Evolutionary conservation across 129 eudicot genomes (phyloP).

Genomic region (Chrysanthemum makinoi): DNA sequence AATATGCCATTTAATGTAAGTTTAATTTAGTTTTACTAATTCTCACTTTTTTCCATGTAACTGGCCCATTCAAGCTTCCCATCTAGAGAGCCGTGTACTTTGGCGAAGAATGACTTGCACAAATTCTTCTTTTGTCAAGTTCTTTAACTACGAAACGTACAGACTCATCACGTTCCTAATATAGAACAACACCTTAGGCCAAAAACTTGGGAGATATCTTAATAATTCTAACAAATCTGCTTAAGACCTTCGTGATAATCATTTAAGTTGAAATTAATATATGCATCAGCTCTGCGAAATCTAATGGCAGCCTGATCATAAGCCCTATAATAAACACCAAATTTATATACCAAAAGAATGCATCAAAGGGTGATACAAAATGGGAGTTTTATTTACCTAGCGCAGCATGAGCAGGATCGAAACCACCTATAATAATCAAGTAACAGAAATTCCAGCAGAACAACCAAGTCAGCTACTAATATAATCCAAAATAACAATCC

Average conservation of each 20-base stretch:
- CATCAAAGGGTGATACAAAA: not conserved
- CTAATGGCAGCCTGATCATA: too few species aligned
- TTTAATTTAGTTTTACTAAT: not conserved
- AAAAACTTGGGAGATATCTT: too few species aligned
- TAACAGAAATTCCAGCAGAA: not conserved
- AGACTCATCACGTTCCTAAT: slow-evolving; percentile 32
- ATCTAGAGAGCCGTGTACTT: slow-evolving; percentile 63
- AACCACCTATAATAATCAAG: not conserved
- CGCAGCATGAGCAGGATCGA: slow-evolving; percentile 13
- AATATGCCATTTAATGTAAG: not conserved
- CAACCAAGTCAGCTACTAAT: slow-evolving; percentile 5
- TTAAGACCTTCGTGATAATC: too few species aligned
- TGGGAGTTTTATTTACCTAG: slow-evolving; percentile 12
- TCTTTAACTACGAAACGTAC: slow-evolving; percentile 29
- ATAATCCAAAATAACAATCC: not conserved
- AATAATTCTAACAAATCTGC: too few species aligned
- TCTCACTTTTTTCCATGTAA: slow-evolving; percentile 64
- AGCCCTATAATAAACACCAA: too few species aligned
- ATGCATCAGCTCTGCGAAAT: slow-evolving; percentile 69
- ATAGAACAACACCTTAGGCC: slow-evolving; percentile 21
- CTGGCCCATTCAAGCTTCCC: slow-evolving; percentile 85
- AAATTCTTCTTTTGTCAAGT: slow-evolving; percentile 49
- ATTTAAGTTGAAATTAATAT: too few species aligned
- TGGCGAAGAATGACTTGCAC: slow-evolving; percentile 54
- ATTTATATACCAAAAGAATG: slow-evolving; percentile 37